Base-by-base conservation (phyloP, 176 grass and related monocot species). In the Raddia guianensis region DNA sequence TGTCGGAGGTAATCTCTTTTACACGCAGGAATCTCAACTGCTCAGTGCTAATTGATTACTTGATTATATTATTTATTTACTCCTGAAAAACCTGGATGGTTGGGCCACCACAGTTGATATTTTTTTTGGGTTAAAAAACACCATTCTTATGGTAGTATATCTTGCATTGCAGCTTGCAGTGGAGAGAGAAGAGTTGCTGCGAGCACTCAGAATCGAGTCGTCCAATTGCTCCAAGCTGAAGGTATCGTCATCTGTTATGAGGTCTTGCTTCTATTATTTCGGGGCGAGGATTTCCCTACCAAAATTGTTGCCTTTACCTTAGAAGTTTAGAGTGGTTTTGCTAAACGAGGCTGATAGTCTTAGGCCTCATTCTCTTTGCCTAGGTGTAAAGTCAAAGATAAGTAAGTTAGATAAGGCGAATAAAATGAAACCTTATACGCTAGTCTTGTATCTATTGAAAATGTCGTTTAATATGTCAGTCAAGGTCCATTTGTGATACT, bases 191-290 rank as follows among this genome's bases (percentile, higher is more conserved):
- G 93, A 93, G 85, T 70, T 99, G 78, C 75, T 93, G 73, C 86
- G 73, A 57, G 97, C 87, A 70, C 49, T 99, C 70, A 99, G 87
- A 91, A 96, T 99, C 5, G 93, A 96, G 62, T 99, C 93, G 63
- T 93, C 93, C 55, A 99, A 99, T 90, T 99, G 97, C 85, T 93
- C 91, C 80, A 96, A 88, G 80, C 81, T 99, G 73, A 99, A 99
- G 93, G 95, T 98, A 87, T 57, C 70, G 18, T 66, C 70, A 59
- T 78, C 52, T 84, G 50, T 61, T 74, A 77, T 49, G 76, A 6
- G 43, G 42, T 52, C 75, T 78, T 70, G 27, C 78, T 60, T 51
- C 64, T 15, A 72, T 54, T 78, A 72, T 72, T 83, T 64, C 40
- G 62, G 53, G 6, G 4, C 8, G 5, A 67, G 16, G 35, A 19